Percentiles rank a stretch among this genome's conserved stretches.
Evolutionary conservation across 805 yeast genomes (phyloP).

Genomic region (Barnettozyma sucrosica): DNA sequence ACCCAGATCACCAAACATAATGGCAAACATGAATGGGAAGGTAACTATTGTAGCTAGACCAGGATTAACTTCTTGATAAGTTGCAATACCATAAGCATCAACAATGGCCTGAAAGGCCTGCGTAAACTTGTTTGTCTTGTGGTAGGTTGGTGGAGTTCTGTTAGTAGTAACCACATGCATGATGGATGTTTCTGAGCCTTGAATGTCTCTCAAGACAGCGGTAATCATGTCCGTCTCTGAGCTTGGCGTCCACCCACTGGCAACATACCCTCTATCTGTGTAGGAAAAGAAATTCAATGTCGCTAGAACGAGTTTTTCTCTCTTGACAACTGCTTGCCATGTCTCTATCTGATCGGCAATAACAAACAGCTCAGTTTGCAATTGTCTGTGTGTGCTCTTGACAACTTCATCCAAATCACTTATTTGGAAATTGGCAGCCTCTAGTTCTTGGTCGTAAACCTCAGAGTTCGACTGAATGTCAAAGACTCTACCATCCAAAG

Average conservation of each 20-base stretch:
- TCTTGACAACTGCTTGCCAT: slow-evolving; percentile 65
- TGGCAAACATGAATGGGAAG: slow-evolving; percentile 97
- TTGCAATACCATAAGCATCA: slow-evolving; percentile 92
- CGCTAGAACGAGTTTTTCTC: slow-evolving; percentile 80
- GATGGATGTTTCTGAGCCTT: slow-evolving; percentile 33
- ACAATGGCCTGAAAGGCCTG: slow-evolving; percentile 88
- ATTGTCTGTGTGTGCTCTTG: slow-evolving; percentile 59
- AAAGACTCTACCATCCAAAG: slow-evolving; percentile 78
- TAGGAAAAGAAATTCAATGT: slow-evolving; percentile 71
- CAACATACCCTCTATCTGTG: slow-evolving; percentile 68
- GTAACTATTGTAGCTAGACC: slow-evolving; percentile 93
- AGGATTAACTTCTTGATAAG: slow-evolving; percentile 92
- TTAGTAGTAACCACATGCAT: slow-evolving; percentile 61
- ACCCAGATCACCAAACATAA: slow-evolving; percentile 98
- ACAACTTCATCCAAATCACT: slow-evolving; percentile 54
- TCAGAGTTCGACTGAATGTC: slow-evolving; percentile 40
- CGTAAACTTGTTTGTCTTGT: slow-evolving; percentile 88
- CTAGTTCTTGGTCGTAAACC: slow-evolving; percentile 29
- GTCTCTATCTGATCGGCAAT: slow-evolving; percentile 67
- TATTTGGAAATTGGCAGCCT: slow-evolving; percentile 18
- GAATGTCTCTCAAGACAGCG: slow-evolving; percentile 53
- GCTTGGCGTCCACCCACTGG: slow-evolving; percentile 96
- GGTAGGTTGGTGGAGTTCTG: slow-evolving; percentile 90
- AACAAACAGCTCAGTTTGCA: slow-evolving; percentile 71
- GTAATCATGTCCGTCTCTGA: slow-evolving; percentile 66